phyloP scores from a whole-genome alignment of 1,139 yeast species.

The Diutina pseudorugosa region DNA sequence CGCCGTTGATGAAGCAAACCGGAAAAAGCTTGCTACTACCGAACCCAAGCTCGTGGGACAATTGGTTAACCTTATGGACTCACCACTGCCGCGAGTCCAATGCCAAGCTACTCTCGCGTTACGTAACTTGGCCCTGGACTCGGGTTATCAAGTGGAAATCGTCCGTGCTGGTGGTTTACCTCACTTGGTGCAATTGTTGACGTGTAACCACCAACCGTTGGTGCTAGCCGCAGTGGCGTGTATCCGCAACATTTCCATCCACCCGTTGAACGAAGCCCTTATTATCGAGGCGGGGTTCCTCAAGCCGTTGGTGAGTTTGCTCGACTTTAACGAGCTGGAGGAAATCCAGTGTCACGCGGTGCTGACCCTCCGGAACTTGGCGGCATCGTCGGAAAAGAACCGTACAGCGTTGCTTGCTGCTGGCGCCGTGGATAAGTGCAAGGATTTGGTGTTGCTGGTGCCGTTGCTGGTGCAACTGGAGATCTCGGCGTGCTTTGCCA shows the following conservation, averaged over 20 bases:
- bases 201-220: conserved; percentile 83
- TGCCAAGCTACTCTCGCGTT: conserved; percentile 97
- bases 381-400: conserved; percentile 90
- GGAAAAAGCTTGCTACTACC: conserved; percentile 79
- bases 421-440: conserved; percentile 91
- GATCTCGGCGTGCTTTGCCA: conserved; percentile 95
- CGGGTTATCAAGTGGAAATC: conserved; percentile 84
- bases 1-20: conserved; percentile 88
- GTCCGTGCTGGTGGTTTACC: conserved; percentile 95
- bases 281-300: conserved; percentile 94
- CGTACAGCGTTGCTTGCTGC: conserved; percentile 87
- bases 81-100: conserved; percentile 86
- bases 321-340: conserved; percentile 80
- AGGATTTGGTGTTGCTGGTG: conserved; percentile 71
- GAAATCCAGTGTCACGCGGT: conserved; percentile 98
- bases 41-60: conserved; percentile 91
- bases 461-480: conserved; percentile 90
- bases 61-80: conserved; percentile 84
- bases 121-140: conserved; percentile 91
- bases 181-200: conserved; percentile 74
- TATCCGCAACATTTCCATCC: conserved; percentile 90
- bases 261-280: conserved; percentile 89
- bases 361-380: conserved; percentile 86
- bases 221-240: conserved; percentile 97
- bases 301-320: conserved; percentile 73